Conservation (phyloP, 1,139 yeast genomes). For the Hansenula lynferdii region DNA sequence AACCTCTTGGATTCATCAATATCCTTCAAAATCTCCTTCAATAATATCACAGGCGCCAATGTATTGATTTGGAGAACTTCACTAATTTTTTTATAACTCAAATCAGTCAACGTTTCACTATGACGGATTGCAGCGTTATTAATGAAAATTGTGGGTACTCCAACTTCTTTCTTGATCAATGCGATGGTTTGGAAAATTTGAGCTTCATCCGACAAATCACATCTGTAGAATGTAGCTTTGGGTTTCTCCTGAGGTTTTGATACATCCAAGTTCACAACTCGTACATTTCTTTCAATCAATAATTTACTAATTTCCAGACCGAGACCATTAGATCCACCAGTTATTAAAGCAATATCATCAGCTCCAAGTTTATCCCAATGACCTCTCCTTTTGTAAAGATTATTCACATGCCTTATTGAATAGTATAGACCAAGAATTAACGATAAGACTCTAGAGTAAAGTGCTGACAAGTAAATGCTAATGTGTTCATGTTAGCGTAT, state of each 20-base stretch:
- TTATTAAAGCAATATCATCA: constrained; percentile 40
- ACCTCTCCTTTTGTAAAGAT: constrained; percentile 15
- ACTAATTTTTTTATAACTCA: constrained; percentile 30
- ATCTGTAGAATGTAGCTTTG: constrained; percentile 30
- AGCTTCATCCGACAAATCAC: constrained; percentile 45
- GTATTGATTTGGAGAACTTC: constrained; percentile 50
- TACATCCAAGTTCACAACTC: constrained; percentile 47
- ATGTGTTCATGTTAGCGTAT: too few relatives aligned
- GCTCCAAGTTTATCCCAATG: constrained; percentile 14
- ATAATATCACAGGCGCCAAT: constrained; percentile 48
- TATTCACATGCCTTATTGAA: constrained; percentile 1
- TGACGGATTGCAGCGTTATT: constrained; percentile 77
- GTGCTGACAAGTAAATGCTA: background rate
- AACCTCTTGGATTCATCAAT: constrained; percentile 27
- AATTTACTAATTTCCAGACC: constrained; percentile 42
- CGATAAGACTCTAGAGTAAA: too few relatives aligned
- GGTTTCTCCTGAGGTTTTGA: constrained; percentile 26
- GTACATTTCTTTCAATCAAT: constrained; percentile 30
- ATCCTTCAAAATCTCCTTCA: constrained; percentile 37
- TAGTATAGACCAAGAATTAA: background rate
- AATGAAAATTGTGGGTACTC: constrained; percentile 47
- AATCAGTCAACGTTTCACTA: constrained; percentile 35
- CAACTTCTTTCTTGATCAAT: constrained; percentile 27
- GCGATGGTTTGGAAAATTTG: constrained; percentile 28
- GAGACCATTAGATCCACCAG: constrained; percentile 65